phyloP scores from a whole-genome alignment of 1,284 basidiomycete species.

The Butyriboletus appendiculatus region DNA sequence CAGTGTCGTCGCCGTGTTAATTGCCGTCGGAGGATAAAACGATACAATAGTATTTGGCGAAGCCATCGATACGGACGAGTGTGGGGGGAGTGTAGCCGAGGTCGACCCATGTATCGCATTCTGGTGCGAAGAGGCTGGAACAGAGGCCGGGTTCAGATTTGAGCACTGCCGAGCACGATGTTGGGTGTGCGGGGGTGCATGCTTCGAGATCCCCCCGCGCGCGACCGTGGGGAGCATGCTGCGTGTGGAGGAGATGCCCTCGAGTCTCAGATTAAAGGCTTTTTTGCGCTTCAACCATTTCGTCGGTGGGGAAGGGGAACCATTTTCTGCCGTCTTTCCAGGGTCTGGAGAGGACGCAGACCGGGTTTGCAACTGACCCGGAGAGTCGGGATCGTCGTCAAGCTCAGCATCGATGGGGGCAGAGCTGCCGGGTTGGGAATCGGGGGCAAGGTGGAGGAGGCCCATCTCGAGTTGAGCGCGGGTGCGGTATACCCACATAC shows the following conservation, averaged over 20 bases:
- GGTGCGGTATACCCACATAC: slow-evolving; percentile 64
- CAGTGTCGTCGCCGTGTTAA: slow-evolving; percentile 24
- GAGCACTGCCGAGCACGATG: slow-evolving; percentile 35
- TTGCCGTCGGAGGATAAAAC: slow-evolving; percentile 32
- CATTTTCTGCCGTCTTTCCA: slow-evolving; percentile 22
- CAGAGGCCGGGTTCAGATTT: slow-evolving; percentile 33
- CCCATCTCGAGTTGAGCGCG: slow-evolving; percentile 47
- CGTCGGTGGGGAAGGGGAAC: slow-evolving; percentile 34
- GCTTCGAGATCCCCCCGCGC: slow-evolving; percentile 33
- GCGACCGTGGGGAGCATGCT: slow-evolving; percentile 19
- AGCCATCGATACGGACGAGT: slow-evolving; percentile 13
- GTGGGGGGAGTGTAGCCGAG: slow-evolving; percentile 24
- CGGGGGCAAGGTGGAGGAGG: slow-evolving; percentile 30
- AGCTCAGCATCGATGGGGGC: slow-evolving; percentile 20
- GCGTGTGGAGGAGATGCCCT: slow-evolving; percentile 41
- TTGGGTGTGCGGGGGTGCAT: slow-evolving; percentile 24
- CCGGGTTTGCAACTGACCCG: slow-evolving; percentile 14
- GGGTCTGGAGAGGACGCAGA: slow-evolving; percentile 20
- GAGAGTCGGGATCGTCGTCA: slow-evolving; percentile 18
- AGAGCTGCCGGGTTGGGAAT: slow-evolving; percentile 22
- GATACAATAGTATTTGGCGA: slow-evolving; percentile 19
- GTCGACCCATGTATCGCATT: slow-evolving; percentile 12
- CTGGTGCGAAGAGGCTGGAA: slow-evolving; percentile 24
- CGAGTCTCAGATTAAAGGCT: slow-evolving; percentile 47
- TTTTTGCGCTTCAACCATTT: slow-evolving; percentile 47